These are phyloP conservation scores for Aegilops tauschii DNA, from an alignment of 176 grass and related monocot genomes.

Conservation along the genomic window DNA sequence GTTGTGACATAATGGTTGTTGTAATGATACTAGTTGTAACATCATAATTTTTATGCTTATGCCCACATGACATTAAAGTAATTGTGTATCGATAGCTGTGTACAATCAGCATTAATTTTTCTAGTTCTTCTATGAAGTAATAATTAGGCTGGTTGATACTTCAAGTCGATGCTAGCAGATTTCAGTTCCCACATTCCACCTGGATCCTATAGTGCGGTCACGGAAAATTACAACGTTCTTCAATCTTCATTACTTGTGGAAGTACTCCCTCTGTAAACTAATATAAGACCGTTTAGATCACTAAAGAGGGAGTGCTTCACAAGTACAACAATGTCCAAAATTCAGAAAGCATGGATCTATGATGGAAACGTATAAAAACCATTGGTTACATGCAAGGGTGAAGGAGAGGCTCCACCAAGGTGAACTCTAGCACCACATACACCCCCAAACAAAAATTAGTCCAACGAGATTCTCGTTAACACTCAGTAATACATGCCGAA, in stretches of 20 bases:
- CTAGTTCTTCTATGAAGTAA: background rate
- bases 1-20: background rate
- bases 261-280: no score
- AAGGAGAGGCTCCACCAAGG: background rate
- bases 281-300: no score
- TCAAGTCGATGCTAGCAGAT: background rate
- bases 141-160: background rate
- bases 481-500: background rate
- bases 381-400: background rate
- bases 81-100: background rate
- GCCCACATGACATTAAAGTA: background rate
- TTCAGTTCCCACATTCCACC: background rate
- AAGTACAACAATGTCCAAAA: no score
- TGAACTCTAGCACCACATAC: background rate
- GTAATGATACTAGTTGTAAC: constrained; percentile 8
- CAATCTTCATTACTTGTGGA: background rate
- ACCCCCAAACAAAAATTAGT: background rate
- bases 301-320: background rate
- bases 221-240: background rate
- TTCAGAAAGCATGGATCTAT: background rate
- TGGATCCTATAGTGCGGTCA: background rate
- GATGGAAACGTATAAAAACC: background rate
- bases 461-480: background rate
- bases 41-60: background rate
- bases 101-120: background rate